Percentiles rank a stretch among this genome's conserved stretches.
These are phyloP conservation scores for Aspergillus fischeri DNA, from an alignment of 2,329 filamentous ascomycete genomes.

Conservation along the genomic window DNA sequence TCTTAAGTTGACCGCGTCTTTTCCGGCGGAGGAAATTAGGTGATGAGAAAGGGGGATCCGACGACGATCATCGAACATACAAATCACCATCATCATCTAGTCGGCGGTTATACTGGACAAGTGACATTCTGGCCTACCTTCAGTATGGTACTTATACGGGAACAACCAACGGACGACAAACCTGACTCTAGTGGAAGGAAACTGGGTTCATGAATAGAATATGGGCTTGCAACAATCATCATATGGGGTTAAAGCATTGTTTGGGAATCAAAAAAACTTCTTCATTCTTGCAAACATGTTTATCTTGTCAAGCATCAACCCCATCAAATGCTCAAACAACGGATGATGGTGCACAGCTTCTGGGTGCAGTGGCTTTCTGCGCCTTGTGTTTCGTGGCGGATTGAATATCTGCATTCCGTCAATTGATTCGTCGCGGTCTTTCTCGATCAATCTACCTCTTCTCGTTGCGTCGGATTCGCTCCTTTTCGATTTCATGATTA, in stretches of 20 bases:
- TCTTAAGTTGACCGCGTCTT: conserved; percentile 47
- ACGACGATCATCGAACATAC: background rate
- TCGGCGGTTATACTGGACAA: background rate
- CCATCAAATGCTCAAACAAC: background rate
- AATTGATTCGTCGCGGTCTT: background rate
- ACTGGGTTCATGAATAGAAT: conserved; percentile 1
- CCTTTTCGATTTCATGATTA: background rate
- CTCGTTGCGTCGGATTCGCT: background rate
- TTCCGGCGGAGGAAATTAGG: conserved; percentile 4
- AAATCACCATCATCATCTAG: conserved; percentile 1
- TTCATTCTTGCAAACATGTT: background rate
- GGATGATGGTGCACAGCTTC: background rate
- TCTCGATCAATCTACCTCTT: background rate
- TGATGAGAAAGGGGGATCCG: conserved; percentile 1
- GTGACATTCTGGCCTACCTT: background rate
- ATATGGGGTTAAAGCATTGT: background rate
- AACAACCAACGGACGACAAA: background rate
- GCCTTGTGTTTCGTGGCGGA: background rate
- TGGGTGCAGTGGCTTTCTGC: background rate
- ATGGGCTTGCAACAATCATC: conserved; percentile 1
- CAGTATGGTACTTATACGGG: conserved; percentile 1
- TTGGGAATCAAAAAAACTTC: background rate
- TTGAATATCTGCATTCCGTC: background rate
- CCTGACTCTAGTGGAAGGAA: background rate
- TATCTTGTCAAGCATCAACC: background rate